Base-by-base conservation (phyloP, 2,329 filamentous ascomycete species). In the Ascochyta rabiei region DNA sequence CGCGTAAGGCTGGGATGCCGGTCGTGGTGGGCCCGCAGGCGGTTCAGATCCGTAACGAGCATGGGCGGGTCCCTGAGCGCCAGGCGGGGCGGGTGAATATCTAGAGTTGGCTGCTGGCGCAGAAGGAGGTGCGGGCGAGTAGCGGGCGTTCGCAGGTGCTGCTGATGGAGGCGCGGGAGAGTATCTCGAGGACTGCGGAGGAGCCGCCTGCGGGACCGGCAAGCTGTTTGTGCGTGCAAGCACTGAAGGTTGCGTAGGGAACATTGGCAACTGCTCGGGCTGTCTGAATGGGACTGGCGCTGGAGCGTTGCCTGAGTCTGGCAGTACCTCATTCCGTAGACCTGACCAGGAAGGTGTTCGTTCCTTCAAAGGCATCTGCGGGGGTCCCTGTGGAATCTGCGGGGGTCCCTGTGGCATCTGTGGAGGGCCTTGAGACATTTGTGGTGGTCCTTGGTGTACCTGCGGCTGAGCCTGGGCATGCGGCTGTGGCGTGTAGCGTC, bases 1-100 rank as follows among this genome's bases (percentile, higher is more conserved):
- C 37, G 85, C 82, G 69, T 86, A 87, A 4, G 82, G 78, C 56
- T 85, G 77, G 13, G 75, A 64, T 70, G 75, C 58, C 71, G 78
- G 67, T 48, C 67, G 69, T 39, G 67, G 70, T 10, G 67, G 70
- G 21, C 54, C 66, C 19, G 50, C 67, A 4, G 62, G 58, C 13
- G 75, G 69, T n/a, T 76, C 72, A 30, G 76, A 71, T 24, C 66
- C 67, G 57, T 79, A 76, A 30, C 74, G 69, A 53, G 63, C 71
- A 50, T 77, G 74, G 28, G 70, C 48, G 33, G 72, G 64, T 21
- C 64, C 70, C 35, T 71, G 67, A 19, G 63, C 64, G 38, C 71
- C 66, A 13, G 73, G 80, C 18, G 77, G 73, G 28, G 70, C 70
- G 47, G 71, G 52, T 69, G 79, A 61, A 75, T 82, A 58, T 74